Percentiles rank a stretch among this genome's conserved stretches.
phyloP scores from a whole-genome alignment of 2,329 filamentous ascomycete genomes.

The Camillea tinctor region DNA sequence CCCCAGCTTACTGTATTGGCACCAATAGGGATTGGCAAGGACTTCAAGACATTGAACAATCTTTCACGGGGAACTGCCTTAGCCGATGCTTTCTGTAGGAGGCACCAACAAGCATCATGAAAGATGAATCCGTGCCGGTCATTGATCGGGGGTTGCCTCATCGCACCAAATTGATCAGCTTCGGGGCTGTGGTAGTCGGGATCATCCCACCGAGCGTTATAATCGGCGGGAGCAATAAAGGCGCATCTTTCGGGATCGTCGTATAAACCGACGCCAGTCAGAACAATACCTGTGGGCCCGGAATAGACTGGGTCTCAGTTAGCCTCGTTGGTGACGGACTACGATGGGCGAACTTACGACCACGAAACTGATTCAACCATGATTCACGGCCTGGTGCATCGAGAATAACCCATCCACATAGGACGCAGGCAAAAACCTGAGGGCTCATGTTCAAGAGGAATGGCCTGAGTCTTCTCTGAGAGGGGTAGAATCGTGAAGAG shows the following conservation, averaged over 20 bases:
- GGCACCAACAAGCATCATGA: background rate
- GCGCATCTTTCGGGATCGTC: background rate
- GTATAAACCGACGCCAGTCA: background rate
- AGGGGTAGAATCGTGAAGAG: no score
- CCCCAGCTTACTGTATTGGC: background rate
- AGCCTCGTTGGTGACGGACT: background rate
- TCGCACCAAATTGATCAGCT: background rate
- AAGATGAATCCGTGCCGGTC: background rate
- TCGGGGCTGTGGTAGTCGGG: background rate
- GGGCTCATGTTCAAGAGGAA: no score
- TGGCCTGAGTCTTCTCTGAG: no score
- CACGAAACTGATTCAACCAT: background rate
- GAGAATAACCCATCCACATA: no score
- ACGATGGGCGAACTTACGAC: background rate
- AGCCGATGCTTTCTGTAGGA: background rate
- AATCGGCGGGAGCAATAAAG: background rate
- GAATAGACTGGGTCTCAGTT: background rate
- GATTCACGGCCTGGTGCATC: background rate
- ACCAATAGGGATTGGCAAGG: background rate
- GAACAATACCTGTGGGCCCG: background rate
- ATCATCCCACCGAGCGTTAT: background rate
- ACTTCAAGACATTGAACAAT: background rate
- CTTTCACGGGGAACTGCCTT: background rate
- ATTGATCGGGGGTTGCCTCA: background rate
- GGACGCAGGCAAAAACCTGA: no score